Conservation (phyloP, 179 eudicot species). For the Dionaea muscipula region DNA sequence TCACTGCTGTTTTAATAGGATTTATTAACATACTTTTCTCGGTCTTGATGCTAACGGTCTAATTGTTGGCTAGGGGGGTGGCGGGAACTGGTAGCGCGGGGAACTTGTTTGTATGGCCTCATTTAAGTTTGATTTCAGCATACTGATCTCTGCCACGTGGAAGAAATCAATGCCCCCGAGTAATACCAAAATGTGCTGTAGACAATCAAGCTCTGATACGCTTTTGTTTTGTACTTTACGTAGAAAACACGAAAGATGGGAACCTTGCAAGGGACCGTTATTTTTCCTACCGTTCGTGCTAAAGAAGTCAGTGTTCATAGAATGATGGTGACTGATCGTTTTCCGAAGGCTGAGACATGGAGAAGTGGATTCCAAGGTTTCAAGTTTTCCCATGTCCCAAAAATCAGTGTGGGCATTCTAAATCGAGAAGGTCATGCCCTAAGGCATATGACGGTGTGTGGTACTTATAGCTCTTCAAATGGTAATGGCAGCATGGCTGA, state of each 20-base stretch:
- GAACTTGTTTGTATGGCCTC: too few species aligned
- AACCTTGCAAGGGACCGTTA: conserved; percentile 62
- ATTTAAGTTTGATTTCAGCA: too few species aligned
- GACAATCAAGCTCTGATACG: too few species aligned
- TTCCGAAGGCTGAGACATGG: conserved; percentile 24
- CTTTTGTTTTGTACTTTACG: too few species aligned
- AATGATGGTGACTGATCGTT: conserved; percentile 26
- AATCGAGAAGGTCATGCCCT: conserved; percentile 14
- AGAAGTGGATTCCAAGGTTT: conserved; percentile 55
- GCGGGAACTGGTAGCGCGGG: too few species aligned
- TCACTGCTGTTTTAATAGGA: too few species aligned
- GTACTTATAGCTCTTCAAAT: conserved; percentile 83
- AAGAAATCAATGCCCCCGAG: too few species aligned
- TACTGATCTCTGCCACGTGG: too few species aligned
- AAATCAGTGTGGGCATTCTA: conserved; percentile 18
- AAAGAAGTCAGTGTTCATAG: conserved; percentile 35
- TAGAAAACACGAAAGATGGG: conserved; percentile 32
- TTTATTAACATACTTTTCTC: too few species aligned
- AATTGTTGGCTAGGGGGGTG: too few species aligned
- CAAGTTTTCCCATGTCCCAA: conserved; percentile 19
- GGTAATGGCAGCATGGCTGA: conserved; percentile 82
- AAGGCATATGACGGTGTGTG: conserved; percentile 27
- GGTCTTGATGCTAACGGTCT: too few species aligned
- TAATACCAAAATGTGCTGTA: too few species aligned
- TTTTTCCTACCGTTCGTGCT: conserved; percentile 48